Evolutionary conservation across 805 yeast species (phyloP).

Genomic region (Candida germanica): DNA sequence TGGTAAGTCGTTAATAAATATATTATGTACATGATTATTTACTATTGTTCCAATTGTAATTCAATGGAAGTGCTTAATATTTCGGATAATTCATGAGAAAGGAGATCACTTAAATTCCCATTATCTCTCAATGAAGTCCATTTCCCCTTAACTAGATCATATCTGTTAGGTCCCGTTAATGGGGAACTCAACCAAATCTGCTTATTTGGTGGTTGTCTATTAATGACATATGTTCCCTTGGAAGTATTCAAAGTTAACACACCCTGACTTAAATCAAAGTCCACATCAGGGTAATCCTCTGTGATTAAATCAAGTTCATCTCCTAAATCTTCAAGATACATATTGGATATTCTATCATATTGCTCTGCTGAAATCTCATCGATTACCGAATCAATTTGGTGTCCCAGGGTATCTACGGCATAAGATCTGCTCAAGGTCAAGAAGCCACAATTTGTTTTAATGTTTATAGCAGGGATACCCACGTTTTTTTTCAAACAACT

Average conservation of each 20-base stretch:
- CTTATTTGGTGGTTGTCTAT: slow-evolving; percentile 96
- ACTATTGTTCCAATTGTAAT: slow-evolving; percentile 15
- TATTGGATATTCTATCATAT: slow-evolving; percentile 65
- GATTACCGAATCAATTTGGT: slow-evolving; percentile 35
- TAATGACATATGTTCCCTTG: slow-evolving; percentile 83
- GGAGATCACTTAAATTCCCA: slow-evolving; percentile 30
- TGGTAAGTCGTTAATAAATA: too few species aligned
- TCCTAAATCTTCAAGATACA: slow-evolving; percentile 64
- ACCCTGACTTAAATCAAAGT: slow-evolving; percentile 80
- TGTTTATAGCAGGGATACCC: too few species aligned
- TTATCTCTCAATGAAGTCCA: slow-evolving; percentile 82
- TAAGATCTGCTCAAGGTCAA: slow-evolving; percentile 7
- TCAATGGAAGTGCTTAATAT: slow-evolving; percentile 23
- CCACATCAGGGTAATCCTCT: slow-evolving; percentile 62
- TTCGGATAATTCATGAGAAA: slow-evolving; percentile 29
- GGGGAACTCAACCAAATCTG: slow-evolving; percentile 97
- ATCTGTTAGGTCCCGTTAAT: slow-evolving; percentile 80
- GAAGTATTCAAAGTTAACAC: slow-evolving; percentile 71
- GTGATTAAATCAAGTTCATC: slow-evolving; percentile 66
- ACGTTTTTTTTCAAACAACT: too few species aligned
- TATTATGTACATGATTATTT: background rate
- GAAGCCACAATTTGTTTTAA: too few species aligned
- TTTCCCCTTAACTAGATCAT: slow-evolving; percentile 63
- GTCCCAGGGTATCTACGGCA: slow-evolving; percentile 14
- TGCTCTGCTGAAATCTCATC: slow-evolving; percentile 44